Evolutionary conservation across 768 basidiomycete genomes (phyloP).

Genomic region (Trichaptum fuscoviolaceum): DNA sequence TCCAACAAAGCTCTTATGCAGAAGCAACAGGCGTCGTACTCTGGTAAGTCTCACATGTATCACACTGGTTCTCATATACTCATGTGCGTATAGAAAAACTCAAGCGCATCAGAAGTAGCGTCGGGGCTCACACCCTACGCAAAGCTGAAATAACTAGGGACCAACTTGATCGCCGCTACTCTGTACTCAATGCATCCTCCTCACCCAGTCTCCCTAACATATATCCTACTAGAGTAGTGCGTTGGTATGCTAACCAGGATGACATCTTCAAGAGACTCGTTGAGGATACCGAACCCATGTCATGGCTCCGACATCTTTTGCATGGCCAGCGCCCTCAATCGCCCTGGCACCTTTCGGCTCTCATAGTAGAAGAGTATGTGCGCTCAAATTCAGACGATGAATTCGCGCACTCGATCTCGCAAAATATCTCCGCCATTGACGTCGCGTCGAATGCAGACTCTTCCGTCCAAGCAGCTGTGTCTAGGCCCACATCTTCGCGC

Average conservation of each 20-base stretch:
- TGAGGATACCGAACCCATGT: conserved; percentile 62
- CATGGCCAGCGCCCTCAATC: conserved; percentile 30
- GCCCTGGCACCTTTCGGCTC: conserved; percentile 62
- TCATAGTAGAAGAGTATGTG: conserved; percentile 63
- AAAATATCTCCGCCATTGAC: conserved; percentile 24
- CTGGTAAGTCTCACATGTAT: conserved; percentile 35
- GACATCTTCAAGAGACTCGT: conserved; percentile 42
- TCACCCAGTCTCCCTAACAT: conserved; percentile 34
- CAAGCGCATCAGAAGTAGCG: conserved; percentile 42
- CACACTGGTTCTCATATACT: background rate
- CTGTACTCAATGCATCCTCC: conserved; percentile 40
- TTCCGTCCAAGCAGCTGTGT: conserved; percentile 13
- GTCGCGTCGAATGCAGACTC: conserved; percentile 11
- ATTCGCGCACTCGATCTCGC: conserved; percentile 41
- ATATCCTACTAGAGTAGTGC: conserved; percentile 32
- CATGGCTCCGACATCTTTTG: conserved; percentile 65
- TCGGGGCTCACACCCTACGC: conserved; percentile 48
- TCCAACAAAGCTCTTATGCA: conserved; percentile 42
- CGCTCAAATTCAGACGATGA: conserved; percentile 34
- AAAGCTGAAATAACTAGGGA: conserved; percentile 61
- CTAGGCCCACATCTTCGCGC: conserved; percentile 20
- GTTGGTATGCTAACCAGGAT: conserved; percentile 58
- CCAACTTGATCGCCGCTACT: conserved; percentile 64
- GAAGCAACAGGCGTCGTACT: conserved; percentile 54
- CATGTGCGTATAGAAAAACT: conserved; percentile 45